Evolutionary conservation across 2,329 filamentous ascomycete species (phyloP).

Genomic region (Beauveria australis): DNA sequence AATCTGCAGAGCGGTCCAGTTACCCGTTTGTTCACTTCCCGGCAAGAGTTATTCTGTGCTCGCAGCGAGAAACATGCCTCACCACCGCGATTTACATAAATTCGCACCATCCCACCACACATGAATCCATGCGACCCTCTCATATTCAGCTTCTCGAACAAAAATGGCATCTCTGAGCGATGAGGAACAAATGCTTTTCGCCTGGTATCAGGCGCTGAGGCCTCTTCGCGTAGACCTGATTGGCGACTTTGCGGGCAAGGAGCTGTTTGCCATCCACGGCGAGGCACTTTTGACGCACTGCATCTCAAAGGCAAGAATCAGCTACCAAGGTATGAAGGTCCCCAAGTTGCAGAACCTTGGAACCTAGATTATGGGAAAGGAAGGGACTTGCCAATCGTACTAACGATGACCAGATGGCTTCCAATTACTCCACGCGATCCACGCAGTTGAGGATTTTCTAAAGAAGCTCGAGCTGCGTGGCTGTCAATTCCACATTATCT

Average conservation of each 20-base stretch:
- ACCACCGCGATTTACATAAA: no score
- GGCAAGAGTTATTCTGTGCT: no score
- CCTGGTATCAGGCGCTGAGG: slow-evolving; percentile 12
- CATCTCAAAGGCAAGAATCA: slow-evolving; percentile 53
- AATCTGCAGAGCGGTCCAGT: no score
- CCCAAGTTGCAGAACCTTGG: no score
- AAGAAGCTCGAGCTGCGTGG: slow-evolving; percentile 50
- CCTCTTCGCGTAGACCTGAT: slow-evolving; percentile 52
- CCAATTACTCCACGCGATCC: slow-evolving; percentile 63
- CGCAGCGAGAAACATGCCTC: no score
- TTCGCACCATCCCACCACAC: no score
- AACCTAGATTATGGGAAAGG: no score
- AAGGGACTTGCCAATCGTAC: background rate
- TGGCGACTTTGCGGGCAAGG: slow-evolving; percentile 67
- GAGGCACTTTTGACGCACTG: slow-evolving; percentile 62
- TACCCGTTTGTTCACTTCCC: no score
- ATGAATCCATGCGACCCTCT: background rate
- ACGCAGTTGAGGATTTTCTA: slow-evolving; percentile 60
- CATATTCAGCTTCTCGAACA: background rate
- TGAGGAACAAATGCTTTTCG: background rate
- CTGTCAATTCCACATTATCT: slow-evolving; percentile 64
- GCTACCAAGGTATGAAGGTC: slow-evolving; percentile 42
- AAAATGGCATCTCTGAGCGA: background rate
- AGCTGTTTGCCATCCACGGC: slow-evolving; percentile 65
- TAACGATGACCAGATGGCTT: slow-evolving; percentile 42